Evolutionary conservation across 495 filamentous ascomycete genomes (phyloP), one percentile per base, ranked within the genome.

Genomic region (Podospora fimiseda): DNA sequence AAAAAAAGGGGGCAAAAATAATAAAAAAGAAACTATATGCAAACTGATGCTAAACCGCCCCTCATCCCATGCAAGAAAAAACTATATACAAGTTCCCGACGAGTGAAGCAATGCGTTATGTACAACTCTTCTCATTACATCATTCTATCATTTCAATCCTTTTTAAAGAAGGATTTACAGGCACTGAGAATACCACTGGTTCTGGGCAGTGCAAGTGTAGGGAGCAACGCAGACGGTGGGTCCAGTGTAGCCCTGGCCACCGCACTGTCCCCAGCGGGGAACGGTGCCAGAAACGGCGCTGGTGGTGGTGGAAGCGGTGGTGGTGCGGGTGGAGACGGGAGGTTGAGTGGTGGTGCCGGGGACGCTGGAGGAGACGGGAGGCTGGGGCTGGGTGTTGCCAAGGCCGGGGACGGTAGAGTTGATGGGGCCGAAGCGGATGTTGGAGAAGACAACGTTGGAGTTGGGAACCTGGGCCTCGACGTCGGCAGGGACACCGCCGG

Each of bases 391-490:
- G 37, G 40, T 42, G 56, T 45, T 55, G 50, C 14, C 53, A 16
- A 60, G 60, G 53, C 60, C 60, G 41, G 48, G 37, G 63, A 82
- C 80, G 64, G 83, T 87, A 23, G 80, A 81, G 60, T 76, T 78
- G 61, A 89, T 80, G 53, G 82, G 77, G 40, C 85, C 85, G 64
- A 85, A 82, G 64, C 76, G 76, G 75, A 88, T 86, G 80, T 87
- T 87, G 62, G 83, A 77, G 69, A 63, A 77, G 64, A 65, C 47
- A 57, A 77, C 74, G 64, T 74, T 69, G 61, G 84, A 72, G 60
- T 78, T 71, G 50, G 80, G 70, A 44, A 66, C 65, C 36, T 72
- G 64, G 56, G 70, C 36, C 74, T 87, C 82, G 47, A 90, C 73
- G 20, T 79, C 77, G 16, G 61, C 55, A 20, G 86, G 85, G 18